Evolutionary conservation across 495 filamentous ascomycete genomes (phyloP).

Genomic region (Talaromyces ruber): DNA sequence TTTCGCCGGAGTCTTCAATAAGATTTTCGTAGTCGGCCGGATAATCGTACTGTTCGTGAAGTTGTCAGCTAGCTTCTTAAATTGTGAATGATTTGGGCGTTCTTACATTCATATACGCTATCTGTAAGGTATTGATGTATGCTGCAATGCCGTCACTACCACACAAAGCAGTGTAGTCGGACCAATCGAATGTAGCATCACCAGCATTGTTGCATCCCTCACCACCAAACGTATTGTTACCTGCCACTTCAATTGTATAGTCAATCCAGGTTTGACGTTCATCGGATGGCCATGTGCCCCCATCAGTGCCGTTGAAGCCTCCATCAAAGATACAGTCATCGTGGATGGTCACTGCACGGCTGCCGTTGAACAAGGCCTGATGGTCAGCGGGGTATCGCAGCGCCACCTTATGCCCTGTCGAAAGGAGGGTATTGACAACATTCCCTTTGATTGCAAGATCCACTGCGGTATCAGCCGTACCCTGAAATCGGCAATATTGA

Average conservation of each 20-base stretch:
- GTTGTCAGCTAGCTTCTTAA: neutral
- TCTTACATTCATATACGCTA: slow-evolving; percentile 1
- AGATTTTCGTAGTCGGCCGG: neutral
- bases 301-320: slow-evolving; percentile 1
- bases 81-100: no score
- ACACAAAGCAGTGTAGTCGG: neutral
- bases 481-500: neutral
- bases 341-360: neutral
- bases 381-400: neutral
- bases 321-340: slow-evolving; percentile 4
- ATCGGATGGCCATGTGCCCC: neutral
- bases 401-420: neutral
- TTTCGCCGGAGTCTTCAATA: neutral
- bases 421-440: neutral
- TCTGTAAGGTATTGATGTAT: neutral
- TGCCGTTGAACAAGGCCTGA: neutral
- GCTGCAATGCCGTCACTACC: neutral
- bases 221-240: neutral
- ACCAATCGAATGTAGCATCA: neutral
- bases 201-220: slow-evolving; percentile 2
- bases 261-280: slow-evolving; percentile 2
- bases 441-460: neutral
- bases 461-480: neutral
- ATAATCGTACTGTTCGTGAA: neutral
- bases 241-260: neutral